Evolutionary conservation across 352 stramenopile genomes (phyloP).

Genomic region (Phytopythium ostracodes): DNA sequence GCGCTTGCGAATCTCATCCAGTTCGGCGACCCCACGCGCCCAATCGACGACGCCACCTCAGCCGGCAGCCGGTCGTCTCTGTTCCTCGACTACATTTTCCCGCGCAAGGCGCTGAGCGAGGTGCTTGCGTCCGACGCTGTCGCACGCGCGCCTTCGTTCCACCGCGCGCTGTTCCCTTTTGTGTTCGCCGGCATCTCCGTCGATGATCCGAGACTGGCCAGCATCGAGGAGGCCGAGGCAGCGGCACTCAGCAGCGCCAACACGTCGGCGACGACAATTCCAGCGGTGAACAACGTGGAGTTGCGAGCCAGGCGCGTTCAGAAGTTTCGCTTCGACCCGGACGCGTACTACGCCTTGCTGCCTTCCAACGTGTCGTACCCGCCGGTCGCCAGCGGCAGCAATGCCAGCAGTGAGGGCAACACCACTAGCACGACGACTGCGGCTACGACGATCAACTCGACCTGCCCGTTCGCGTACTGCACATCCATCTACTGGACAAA

Average conservation of each 20-base stretch:
- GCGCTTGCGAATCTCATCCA: constrained; percentile 34
- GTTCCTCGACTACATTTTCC: constrained; percentile 45
- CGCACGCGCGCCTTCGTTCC: constrained; percentile 15
- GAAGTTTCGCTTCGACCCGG: constrained; percentile 34
- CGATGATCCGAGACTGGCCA: constrained; percentile 25
- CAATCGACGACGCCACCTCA: constrained; percentile 11
- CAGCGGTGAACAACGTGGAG: constrained; percentile 27
- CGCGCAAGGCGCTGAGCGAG: constrained; percentile 7
- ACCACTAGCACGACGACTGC: constrained; percentile 12
- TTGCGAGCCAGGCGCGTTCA: constrained; percentile 33
- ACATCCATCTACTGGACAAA: constrained; percentile 47
- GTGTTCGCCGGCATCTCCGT: constrained; percentile 44
- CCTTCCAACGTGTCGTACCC: constrained; percentile 23
- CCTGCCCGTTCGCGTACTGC: constrained; percentile 25
- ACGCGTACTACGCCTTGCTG: constrained; percentile 15
- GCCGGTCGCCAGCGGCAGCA: constrained; percentile 10
- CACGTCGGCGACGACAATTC: constrained; percentile 14
- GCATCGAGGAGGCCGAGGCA: constrained; percentile 30
- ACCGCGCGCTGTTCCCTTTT: constrained; percentile 31
- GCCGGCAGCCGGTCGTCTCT: constrained; percentile 15
- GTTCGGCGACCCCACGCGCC: constrained; percentile 36
- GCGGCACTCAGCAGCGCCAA: constrained; percentile 10
- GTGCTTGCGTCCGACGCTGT: constrained; percentile 9
- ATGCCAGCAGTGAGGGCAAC: neutral
- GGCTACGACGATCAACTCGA: constrained; percentile 9